Conservation (phyloP, 108 stramenopile species). For the Cyclotella cryptica region DNA sequence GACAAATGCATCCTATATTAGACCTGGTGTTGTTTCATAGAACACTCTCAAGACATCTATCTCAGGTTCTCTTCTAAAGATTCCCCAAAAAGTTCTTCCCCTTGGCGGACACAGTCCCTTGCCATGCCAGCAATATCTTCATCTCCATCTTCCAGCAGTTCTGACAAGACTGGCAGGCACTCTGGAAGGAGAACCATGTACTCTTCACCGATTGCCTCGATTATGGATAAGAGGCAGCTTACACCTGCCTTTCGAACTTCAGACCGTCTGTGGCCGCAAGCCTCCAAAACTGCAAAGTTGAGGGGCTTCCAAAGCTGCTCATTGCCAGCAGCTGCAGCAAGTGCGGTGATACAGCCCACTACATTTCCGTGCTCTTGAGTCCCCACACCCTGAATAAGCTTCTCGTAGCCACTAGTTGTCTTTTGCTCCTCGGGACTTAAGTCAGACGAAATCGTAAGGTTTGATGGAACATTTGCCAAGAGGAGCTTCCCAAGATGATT, state of each 20-base stretch:
- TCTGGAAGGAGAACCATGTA: constrained; percentile 93
- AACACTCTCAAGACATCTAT: constrained; percentile 16
- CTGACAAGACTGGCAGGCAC: constrained; percentile 88
- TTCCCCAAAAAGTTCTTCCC: constrained; percentile 88
- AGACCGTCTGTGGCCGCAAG: constrained; percentile 63
- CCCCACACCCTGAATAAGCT: constrained; percentile 63
- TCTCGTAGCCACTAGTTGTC: constrained; percentile 54
- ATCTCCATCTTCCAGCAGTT: constrained; percentile 84
- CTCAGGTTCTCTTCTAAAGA: constrained; percentile 82
- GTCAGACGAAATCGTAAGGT: constrained; percentile 45
- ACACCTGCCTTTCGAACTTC: constrained; percentile 89
- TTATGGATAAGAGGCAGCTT: constrained; percentile 72
- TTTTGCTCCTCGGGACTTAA: constrained; percentile 13
- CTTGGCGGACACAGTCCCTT: constrained; percentile 77
- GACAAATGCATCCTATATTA: no score
- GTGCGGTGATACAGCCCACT: constrained; percentile 71
- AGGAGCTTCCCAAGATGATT: constrained; percentile 78
- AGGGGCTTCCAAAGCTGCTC: constrained; percentile 93
- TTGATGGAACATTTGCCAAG: constrained; percentile 55
- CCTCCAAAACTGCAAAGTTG: constrained; percentile 85
- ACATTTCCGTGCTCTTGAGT: constrained; percentile 73
- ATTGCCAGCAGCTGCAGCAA: constrained; percentile 87
- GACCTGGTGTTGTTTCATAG: no score
- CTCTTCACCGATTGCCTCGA: constrained; percentile 89
- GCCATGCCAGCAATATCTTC: constrained; percentile 85